These are phyloP conservation scores for Candida sp. DNA, from an alignment of 1,139 yeast genomes.

Conservation along the genomic window DNA sequence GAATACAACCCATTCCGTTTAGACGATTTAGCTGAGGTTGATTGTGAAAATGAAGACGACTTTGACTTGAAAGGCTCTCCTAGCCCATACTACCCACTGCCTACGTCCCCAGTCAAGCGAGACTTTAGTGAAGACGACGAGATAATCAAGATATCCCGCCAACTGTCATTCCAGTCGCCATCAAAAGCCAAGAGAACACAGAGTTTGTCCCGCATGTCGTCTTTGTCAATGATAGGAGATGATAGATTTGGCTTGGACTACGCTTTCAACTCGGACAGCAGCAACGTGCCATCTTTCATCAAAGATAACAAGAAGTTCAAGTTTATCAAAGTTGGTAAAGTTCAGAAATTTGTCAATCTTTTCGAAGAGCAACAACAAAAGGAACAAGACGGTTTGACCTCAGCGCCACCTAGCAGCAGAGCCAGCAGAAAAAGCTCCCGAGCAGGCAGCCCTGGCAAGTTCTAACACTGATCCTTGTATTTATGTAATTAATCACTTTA, in stretches of 20 bases:
- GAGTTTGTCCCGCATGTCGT: conserved; percentile 22
- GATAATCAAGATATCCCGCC: conserved; percentile 6
- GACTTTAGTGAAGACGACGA: conserved; percentile 11
- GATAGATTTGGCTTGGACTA: conserved; percentile 29
- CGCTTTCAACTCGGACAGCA: conserved; percentile 33
- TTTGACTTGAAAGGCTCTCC: conserved; percentile 7
- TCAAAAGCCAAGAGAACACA: conserved; percentile 8
- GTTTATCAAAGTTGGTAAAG: conserved; percentile 52
- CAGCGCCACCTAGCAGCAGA: conserved; percentile 7
- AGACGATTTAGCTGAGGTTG: conserved; percentile 14
- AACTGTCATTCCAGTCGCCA: conserved; percentile 22
- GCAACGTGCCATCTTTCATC: conserved; percentile 42
- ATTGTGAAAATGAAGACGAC: conserved; percentile 8
- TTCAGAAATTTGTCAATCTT: conserved; percentile 49
- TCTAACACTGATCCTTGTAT: no score
- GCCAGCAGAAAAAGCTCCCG: conserved; percentile 4
- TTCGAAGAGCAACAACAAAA: conserved; percentile 42
- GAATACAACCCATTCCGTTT: conserved; percentile 6
- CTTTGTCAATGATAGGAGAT: conserved; percentile 26
- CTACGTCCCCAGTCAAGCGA: conserved; percentile 7
- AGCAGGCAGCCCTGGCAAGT: neutral
- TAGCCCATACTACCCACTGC: conserved; percentile 5
- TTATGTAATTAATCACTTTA: no score
- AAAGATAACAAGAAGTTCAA: conserved; percentile 49
- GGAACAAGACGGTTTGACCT: neutral